phyloP scores from a whole-genome alignment of 2,329 filamentous ascomycete species.

The Aspergillus ochraceus region DNA sequence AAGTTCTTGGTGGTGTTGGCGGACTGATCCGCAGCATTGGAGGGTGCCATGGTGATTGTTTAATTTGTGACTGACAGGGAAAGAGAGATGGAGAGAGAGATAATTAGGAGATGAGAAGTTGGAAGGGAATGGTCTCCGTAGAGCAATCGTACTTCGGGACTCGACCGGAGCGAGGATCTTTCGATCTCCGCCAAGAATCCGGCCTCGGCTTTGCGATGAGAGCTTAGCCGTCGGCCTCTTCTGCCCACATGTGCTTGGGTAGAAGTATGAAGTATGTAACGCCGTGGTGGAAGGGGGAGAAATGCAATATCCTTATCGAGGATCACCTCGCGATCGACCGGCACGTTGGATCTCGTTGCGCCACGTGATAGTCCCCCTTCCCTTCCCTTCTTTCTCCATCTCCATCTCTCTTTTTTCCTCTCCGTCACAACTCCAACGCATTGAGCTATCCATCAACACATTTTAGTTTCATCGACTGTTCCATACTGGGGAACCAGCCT shows the following conservation, averaged over 20 bases:
- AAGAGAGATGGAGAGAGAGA: background rate
- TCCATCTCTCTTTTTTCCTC: background rate
- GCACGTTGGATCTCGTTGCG: background rate
- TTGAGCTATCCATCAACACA: background rate
- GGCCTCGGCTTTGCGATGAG: background rate
- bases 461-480: background rate
- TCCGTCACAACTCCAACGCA: too few species aligned
- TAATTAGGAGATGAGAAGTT: background rate
- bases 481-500: too few species aligned
- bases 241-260: background rate
- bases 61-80: background rate
- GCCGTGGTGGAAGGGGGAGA: background rate
- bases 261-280: too few species aligned
- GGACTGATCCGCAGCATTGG: conserved; percentile 1
- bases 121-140: background rate
- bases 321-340: background rate
- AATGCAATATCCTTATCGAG: background rate
- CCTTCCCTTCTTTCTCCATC: background rate
- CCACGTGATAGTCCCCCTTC: background rate
- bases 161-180: background rate
- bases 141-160: background rate
- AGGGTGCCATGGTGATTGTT: background rate
- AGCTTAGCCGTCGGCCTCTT: background rate
- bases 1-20: conserved; percentile 51
- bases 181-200: background rate